Percentiles rank a stretch among this genome's conserved stretches.
phyloP scores from a whole-genome alignment of 23 red algal species.

The Agarophyton chilense region DNA sequence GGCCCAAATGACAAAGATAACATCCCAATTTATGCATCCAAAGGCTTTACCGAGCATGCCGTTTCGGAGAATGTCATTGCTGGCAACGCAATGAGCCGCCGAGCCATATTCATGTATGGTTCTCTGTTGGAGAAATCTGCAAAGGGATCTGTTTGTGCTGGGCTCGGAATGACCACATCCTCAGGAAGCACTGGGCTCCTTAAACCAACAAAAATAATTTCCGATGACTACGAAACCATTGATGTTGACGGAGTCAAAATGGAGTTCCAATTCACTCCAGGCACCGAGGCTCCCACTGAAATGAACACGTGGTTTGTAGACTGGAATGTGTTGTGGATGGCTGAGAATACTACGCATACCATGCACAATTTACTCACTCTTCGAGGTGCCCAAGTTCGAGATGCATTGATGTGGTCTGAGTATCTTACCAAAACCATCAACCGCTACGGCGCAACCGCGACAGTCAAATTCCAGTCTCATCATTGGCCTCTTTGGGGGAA shows the following conservation, averaged over 20 bases:
- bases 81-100: conserved; percentile 30
- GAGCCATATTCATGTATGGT: conserved; percentile 28
- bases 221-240: background rate
- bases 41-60: conserved; percentile 10
- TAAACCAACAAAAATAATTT: background rate
- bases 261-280: conserved; percentile 24
- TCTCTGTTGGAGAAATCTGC: background rate
- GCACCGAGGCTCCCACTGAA: conserved; percentile 11
- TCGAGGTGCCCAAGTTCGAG: conserved; percentile 18
- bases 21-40: background rate
- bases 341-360: conserved; percentile 15
- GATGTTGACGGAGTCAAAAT: background rate
- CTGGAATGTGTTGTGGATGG: conserved; percentile 27
- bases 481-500: conserved; percentile 22
- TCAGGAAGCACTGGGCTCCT: background rate
- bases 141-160: background rate
- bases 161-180: conserved; percentile 6
- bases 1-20: background rate
- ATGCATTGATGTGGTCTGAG: background rate
- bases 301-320: conserved; percentile 17
- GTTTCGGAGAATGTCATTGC: conserved; percentile 35
- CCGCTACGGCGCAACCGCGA: background rate
- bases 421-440: conserved; percentile 17
- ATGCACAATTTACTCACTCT: conserved; percentile 41
- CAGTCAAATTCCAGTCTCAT: conserved; percentile 7